Base-by-base conservation (phyloP, 495 filamentous ascomycete genomes). In the Aspergillus funiculosus region DNA sequence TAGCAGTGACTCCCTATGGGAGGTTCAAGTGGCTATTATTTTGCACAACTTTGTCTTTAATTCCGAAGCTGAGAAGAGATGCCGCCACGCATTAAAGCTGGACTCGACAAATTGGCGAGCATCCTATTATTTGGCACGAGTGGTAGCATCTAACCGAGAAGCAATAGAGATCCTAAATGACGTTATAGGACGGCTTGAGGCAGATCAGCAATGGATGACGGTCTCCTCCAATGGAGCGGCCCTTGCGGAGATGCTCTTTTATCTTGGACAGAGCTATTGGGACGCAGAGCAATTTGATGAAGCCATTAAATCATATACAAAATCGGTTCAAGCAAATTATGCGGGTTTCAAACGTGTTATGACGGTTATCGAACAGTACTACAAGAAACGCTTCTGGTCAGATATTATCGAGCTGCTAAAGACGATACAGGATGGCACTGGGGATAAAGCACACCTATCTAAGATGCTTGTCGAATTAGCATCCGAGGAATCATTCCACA, bases 61-160 rank as follows among this genome's bases (percentile, higher is more conserved):
- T 1, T 13, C 5, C 9, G 43, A 54, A n/a, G 47, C 55, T 1
- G 47, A 58, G 30, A 38, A 29, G 2, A 53, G 55, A 27, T 53
- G 61, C 13, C 61, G 53, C 4, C 60, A 50, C 24, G 57, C 65
- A 6, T 43, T 68, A 8, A 44, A 57, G 24, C 56, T 66, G n/a
- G 58, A 68, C 40, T 53, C 59, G 14, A 43, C 50, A 27, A 64
- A 67, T 28, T 67, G 59, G 63, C 60, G 63, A 29, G 63, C 63
- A 14, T 63, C 59, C 17, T 60, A 64, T 26, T 61, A 60, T 39
- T 47, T 67, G 2, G 43, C 61, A 1, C 52, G 53, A 19, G 56
- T 59, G 13, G 53, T 56, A 28, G 52, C 52, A 2, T 57, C 56
- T 18, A 53, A 41, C 29, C 39, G 48, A n/a, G 52, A 67, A 29